A percentile compares a stretch with the other conserved stretches of the same genome.
Evolutionary conservation across 2,329 filamentous ascomycete species (phyloP).

Genomic region (Trichoderma citrinoviride): DNA sequence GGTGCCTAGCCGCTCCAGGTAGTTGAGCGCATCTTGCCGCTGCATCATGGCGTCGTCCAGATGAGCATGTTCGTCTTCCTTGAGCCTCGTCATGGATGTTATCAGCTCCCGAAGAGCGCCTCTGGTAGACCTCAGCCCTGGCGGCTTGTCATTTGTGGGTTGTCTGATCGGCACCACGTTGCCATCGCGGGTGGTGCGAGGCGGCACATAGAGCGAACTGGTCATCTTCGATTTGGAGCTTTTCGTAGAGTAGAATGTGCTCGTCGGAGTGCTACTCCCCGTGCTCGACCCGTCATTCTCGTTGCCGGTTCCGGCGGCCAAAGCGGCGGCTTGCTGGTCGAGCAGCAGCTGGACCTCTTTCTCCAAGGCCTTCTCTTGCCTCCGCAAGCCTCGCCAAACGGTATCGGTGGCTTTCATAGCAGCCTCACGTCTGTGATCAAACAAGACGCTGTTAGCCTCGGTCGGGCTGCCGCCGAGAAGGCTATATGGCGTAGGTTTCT

Average conservation of each 20-base stretch:
- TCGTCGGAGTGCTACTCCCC: slow-evolving; percentile 43
- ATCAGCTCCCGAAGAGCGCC: slow-evolving; percentile 63
- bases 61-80: slow-evolving; percentile 64
- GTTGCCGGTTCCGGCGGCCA: slow-evolving; percentile 40
- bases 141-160: slow-evolving; percentile 47
- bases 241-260: slow-evolving; percentile 40
- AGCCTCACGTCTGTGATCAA: slow-evolving; percentile 36
- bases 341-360: slow-evolving; percentile 48
- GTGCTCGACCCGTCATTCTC: slow-evolving; percentile 37
- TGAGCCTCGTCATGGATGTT: slow-evolving; percentile 61
- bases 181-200: slow-evolving; percentile 41
- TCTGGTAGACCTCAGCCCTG: slow-evolving; percentile 62
- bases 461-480: slow-evolving; percentile 18
- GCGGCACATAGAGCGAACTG: slow-evolving; percentile 43
- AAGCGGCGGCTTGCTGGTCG: slow-evolving; percentile 48
- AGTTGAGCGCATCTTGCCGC: slow-evolving; percentile 56
- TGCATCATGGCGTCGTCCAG: slow-evolving; percentile 56
- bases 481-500: not conserved
- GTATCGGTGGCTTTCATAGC: slow-evolving; percentile 40
- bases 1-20: slow-evolving; percentile 52
- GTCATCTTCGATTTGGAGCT: slow-evolving; percentile 42
- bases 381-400: slow-evolving; percentile 46
- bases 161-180: slow-evolving; percentile 61
- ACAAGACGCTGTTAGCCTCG: slow-evolving; percentile 37
- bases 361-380: slow-evolving; percentile 47